Evolutionary conservation across 176 grass and related monocot species (phyloP), one percentile per base, ranked within the genome.

Genomic region (Aechmea fasciata): DNA sequence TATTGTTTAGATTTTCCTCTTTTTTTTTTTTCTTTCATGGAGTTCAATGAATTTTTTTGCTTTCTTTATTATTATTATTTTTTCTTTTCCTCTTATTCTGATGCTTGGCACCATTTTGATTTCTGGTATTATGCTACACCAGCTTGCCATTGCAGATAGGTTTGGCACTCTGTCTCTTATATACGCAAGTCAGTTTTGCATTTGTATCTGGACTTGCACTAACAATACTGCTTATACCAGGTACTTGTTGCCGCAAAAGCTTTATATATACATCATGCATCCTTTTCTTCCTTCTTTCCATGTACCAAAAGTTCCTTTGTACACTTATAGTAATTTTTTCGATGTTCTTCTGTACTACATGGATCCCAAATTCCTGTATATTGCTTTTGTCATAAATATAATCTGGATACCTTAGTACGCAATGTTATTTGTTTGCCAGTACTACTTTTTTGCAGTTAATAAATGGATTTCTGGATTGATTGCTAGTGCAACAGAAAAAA

Each of bases 131-230:
- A 48, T 13, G 71, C 28, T 81, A 77, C 75, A 13, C 50, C 73
- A 92, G 85, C 64, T 87, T 96, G 79, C 93, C 93, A 12, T 78
- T 96, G 65, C 88, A 96, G 81, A 96, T 96, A 81, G 93, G 85
- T 65, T 67, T 96, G 82, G 88, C 88, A 68, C 85, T 92, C 55
- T 96, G 87, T 84, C 81, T 96, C 61, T 70, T 92, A 76, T 96
- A 92, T 70, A 96, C 84, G 49, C 93, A 96, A 83, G 93, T 96
- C 67, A 89, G 83, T 85, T 96, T 87, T 79, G 93, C 93, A 69
- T 96, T 96, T 78, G 63, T 96, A 73, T 92, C 88, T 71, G 93
- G 88, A 69, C 79, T 96, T 23, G 81, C 88, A 53, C 89, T 96
- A 81, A 96, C 88, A 70, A 80, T 92, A 72, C 69, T 92, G 76